These are phyloP conservation scores for Entoloma clypeatum DNA, from an alignment of 1,284 basidiomycete genomes.

Conservation along the genomic window DNA sequence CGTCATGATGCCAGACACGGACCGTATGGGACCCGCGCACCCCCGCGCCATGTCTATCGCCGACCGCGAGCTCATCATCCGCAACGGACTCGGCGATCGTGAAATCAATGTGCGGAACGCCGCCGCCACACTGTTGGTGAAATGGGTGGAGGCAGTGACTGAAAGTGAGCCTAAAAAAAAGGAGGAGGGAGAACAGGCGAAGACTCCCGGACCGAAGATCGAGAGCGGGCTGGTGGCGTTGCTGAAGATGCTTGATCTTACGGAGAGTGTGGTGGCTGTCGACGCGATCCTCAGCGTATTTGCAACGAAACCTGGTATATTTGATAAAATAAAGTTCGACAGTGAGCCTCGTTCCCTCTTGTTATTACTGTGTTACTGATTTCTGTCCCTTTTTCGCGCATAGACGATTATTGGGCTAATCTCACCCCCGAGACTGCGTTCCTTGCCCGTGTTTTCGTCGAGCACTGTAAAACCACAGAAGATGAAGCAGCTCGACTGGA, in stretches of 20 bases:
- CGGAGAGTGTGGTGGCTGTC: constrained; percentile 32
- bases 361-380: constrained; percentile 5
- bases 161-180: constrained; percentile 11
- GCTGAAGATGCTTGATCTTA: constrained; percentile 37
- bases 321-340: constrained; percentile 65
- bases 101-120: constrained; percentile 75
- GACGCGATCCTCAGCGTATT: constrained; percentile 40
- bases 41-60: constrained; percentile 64
- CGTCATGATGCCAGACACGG: constrained; percentile 20
- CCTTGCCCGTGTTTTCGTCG: constrained; percentile 80
- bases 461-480: constrained; percentile 72
- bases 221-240: constrained; percentile 34
- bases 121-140: constrained; percentile 66
- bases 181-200: constrained; percentile 22
- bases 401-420: constrained; percentile 70
- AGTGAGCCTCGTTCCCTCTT: constrained; percentile 46
- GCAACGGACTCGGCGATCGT: constrained; percentile 84
- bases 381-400: neutral
- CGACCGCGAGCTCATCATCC: constrained; percentile 75
- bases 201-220: constrained; percentile 19
- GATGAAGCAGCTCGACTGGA: constrained; percentile 66
- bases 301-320: constrained; percentile 29
- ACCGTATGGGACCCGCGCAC: constrained; percentile 46
- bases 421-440: constrained; percentile 81
- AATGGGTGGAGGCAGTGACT: constrained; percentile 63